Evolutionary conservation across 1,284 basidiomycete genomes (phyloP).

Genomic region (Anthracocystis walkeri): DNA sequence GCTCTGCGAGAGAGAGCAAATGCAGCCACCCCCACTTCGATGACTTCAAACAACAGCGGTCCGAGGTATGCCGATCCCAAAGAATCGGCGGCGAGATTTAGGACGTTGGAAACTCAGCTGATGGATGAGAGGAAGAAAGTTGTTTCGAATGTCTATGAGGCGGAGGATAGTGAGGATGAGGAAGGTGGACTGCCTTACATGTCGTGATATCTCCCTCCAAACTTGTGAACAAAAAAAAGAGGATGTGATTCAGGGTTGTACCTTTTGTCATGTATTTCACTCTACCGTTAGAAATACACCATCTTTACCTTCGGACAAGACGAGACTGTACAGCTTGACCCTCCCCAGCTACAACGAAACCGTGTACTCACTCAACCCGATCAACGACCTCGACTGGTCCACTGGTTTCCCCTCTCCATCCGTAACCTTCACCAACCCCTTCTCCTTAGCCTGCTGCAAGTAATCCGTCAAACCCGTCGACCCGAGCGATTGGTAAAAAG

Average conservation of each 20-base stretch:
- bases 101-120: constrained; percentile 37
- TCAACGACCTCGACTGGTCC: constrained; percentile 3
- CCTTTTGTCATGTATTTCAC: constrained; percentile 3
- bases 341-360: constrained; percentile 13
- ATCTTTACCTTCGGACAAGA: background rate
- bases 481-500: constrained; percentile 46
- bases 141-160: constrained; percentile 11
- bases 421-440: constrained; percentile 27
- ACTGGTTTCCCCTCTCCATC: constrained; percentile 20
- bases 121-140: constrained; percentile 36
- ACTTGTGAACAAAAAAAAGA: too few species aligned
- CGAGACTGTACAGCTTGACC: too few species aligned
- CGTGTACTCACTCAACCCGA: constrained; percentile 34
- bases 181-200: constrained; percentile 42
- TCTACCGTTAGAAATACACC: background rate
- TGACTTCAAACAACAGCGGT: constrained; percentile 10
- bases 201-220: too few species aligned
- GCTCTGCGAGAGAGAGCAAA: constrained; percentile 10
- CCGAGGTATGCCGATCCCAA: constrained; percentile 42
- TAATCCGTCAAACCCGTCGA: constrained; percentile 48
- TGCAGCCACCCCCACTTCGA: constrained; percentile 17
- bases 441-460: constrained; percentile 38
- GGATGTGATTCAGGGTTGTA: background rate
- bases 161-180: constrained; percentile 29
- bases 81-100: constrained; percentile 31